phyloP scores from a whole-genome alignment of 2,329 filamentous ascomycete species.

The Hypoxylon sp. region DNA sequence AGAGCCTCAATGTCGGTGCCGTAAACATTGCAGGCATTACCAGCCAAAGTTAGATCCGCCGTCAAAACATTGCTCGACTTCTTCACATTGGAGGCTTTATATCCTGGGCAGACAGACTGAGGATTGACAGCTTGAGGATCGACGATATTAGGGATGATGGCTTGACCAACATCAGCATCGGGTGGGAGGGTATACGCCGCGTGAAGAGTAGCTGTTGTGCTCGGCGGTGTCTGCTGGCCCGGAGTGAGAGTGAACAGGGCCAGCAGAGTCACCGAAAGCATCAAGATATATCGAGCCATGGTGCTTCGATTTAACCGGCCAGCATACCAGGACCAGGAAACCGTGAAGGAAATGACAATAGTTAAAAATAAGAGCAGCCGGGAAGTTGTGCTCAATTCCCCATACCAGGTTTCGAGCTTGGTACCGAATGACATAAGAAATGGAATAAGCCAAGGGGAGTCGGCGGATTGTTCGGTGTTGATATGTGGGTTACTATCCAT shows the following conservation, averaged over 20 bases:
- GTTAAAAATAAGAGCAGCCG: constrained; percentile 43
- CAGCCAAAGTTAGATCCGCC: constrained; percentile 78
- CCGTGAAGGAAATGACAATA: constrained; percentile 36
- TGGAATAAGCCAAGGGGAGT: constrained; percentile 31
- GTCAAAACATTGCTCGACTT: constrained; percentile 69
- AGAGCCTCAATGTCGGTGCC: constrained; percentile 79
- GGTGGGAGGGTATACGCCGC: constrained; percentile 23
- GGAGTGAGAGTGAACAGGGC: constrained; percentile 24
- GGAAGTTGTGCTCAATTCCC: constrained; percentile 37
- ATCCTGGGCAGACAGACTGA: constrained; percentile 76
- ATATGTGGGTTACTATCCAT: constrained; percentile 20
- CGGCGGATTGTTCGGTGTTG: constrained; percentile 26
- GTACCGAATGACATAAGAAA: constrained; percentile 33
- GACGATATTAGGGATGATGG: constrained; percentile 71
- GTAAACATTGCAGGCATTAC: constrained; percentile 80
- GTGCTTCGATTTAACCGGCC: constrained; percentile 26
- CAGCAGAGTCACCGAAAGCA: constrained; percentile 20
- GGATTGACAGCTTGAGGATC: constrained; percentile 74
- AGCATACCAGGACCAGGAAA: constrained; percentile 37
- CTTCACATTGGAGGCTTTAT: constrained; percentile 72
- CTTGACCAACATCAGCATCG: constrained; percentile 59
- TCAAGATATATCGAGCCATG: constrained; percentile 33
- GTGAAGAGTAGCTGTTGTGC: constrained; percentile 8
- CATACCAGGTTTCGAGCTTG: constrained; percentile 41
- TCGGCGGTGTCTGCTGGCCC: constrained; percentile 15